These are phyloP conservation scores for Grifola frondosa DNA, from an alignment of 1,284 basidiomycete genomes.

Conservation along the genomic window DNA sequence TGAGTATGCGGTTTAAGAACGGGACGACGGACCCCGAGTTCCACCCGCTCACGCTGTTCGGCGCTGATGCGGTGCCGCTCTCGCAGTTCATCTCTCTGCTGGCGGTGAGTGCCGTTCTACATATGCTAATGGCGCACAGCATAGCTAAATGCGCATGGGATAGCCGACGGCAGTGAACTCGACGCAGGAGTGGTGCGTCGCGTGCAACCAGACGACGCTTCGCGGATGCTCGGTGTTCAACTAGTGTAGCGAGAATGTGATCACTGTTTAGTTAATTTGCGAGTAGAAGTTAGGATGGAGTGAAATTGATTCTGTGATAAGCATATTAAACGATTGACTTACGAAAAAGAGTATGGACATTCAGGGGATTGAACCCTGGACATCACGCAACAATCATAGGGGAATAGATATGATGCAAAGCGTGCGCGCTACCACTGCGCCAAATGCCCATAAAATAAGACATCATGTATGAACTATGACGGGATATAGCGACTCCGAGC, in stretches of 20 bases:
- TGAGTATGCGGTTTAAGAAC: slow-evolving; percentile 52
- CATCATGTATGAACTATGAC: too few species aligned
- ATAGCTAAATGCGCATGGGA: too few species aligned
- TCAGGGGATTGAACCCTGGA: slow-evolving; percentile 12
- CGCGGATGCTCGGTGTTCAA: background rate
- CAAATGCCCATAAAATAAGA: slow-evolving; percentile 8
- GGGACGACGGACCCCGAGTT: slow-evolving; percentile 37
- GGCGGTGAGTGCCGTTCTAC: slow-evolving; percentile 22
- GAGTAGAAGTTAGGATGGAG: background rate
- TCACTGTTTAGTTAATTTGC: background rate
- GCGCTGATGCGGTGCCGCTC: slow-evolving; percentile 28
- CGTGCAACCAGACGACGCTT: slow-evolving; percentile 25
- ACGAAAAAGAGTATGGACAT: slow-evolving; percentile 6
- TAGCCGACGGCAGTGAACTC: slow-evolving; percentile 33
- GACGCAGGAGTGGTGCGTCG: slow-evolving; percentile 37
- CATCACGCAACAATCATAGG: too few species aligned
- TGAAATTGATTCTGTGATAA: background rate
- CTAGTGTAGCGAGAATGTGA: background rate
- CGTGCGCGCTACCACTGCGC: slow-evolving; percentile 12
- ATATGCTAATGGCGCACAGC: too few species aligned
- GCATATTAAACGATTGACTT: background rate
- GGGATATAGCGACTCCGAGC: too few species aligned
- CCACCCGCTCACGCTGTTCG: slow-evolving; percentile 17
- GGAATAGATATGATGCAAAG: too few species aligned
- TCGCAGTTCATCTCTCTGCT: slow-evolving; percentile 35